A percentile compares a stretch with the other conserved stretches of the same genome.
These are phyloP conservation scores for Aspergillus viridinutans DNA, from an alignment of 2,329 filamentous ascomycete genomes.

Conservation along the genomic window DNA sequence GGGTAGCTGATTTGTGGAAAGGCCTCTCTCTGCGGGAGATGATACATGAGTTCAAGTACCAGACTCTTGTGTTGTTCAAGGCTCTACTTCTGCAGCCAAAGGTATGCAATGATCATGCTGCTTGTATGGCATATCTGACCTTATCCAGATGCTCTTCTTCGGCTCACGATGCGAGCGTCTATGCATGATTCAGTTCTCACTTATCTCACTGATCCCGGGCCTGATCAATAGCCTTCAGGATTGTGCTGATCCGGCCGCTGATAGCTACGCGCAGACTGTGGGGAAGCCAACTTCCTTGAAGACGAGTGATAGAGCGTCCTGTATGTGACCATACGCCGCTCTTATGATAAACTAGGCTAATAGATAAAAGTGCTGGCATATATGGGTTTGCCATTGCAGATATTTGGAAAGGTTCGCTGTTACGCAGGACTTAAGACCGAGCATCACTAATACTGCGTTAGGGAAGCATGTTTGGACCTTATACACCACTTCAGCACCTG, in stretches of 20 bases:
- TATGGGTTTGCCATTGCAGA: conserved; percentile 89
- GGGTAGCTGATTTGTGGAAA: conserved; percentile 24
- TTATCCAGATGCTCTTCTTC: conserved; percentile 87
- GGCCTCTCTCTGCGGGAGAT: conserved; percentile 77
- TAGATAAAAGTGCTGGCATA: conserved; percentile 66
- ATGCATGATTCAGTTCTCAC: conserved; percentile 97
- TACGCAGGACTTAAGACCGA: conserved; percentile 50
- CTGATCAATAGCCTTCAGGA: conserved; percentile 89
- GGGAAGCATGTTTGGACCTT: conserved; percentile 93
- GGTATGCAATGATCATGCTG: conserved; percentile 46
- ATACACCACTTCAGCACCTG: conserved; percentile 92
- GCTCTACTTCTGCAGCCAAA: conserved; percentile 91
- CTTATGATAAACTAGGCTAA: conserved; percentile 17
- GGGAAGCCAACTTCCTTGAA: conserved; percentile 77
- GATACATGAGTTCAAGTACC: conserved; percentile 89
- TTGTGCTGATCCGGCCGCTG: conserved; percentile 88
- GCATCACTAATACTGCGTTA: conserved; percentile 37
- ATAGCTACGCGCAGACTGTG: conserved; percentile 72
- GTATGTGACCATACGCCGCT: conserved; percentile 33
- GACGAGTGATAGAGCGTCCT: conserved; percentile 84
- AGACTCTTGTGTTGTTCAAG: conserved; percentile 91
- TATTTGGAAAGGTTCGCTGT: conserved; percentile 74
- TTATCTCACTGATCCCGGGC: conserved; percentile 91
- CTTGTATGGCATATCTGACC: conserved; percentile 10
- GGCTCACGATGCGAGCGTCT: conserved; percentile 91